A percentile compares a stretch with the other conserved stretches of the same genome.
Evolutionary conservation across 805 yeast species (phyloP).

Genomic region (Yamadazyma nakazawae): DNA sequence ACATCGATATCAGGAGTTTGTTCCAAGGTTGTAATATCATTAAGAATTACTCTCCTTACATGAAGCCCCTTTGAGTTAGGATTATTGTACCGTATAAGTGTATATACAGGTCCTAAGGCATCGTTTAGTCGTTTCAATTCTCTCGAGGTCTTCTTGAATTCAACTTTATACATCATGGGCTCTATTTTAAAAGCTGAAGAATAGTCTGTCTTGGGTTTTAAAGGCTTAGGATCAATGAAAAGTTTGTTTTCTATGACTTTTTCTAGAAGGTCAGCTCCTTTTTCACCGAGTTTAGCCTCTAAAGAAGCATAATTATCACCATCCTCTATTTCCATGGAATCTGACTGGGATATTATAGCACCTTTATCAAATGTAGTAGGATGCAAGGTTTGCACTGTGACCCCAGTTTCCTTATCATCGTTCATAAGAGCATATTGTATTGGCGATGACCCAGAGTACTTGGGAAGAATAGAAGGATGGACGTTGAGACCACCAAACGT

Average conservation of each 20-base stretch:
- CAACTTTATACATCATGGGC: slow-evolving; percentile 36
- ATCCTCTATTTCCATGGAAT: slow-evolving; percentile 34
- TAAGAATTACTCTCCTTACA: slow-evolving; percentile 49
- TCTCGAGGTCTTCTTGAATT: slow-evolving; percentile 44
- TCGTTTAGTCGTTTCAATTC: slow-evolving; percentile 42
- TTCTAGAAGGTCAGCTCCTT: slow-evolving; percentile 60
- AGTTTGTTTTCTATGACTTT: slow-evolving; percentile 39
- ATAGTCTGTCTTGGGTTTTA: slow-evolving; percentile 26
- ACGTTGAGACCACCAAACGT: slow-evolving; percentile 77
- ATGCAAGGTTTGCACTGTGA: slow-evolving; percentile 84
- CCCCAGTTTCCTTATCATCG: slow-evolving; percentile 66
- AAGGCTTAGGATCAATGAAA: slow-evolving; percentile 10
- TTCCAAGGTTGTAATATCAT: slow-evolving; percentile 26
- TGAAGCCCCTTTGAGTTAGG: slow-evolving; percentile 29
- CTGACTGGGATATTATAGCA: slow-evolving; percentile 57
- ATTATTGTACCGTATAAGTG: slow-evolving; percentile 38
- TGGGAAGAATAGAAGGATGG: slow-evolving; percentile 88
- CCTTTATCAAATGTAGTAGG: slow-evolving; percentile 87
- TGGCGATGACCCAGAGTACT: slow-evolving; percentile 85
- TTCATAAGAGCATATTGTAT: slow-evolving; percentile 74
- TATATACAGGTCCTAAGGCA: slow-evolving; percentile 55
- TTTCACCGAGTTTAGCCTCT: slow-evolving; percentile 47
- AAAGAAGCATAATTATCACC: slow-evolving; percentile 47
- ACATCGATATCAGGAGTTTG: neutral
- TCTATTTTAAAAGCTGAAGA: slow-evolving; percentile 60